These are phyloP conservation scores for Penicillium fuscoglaucum DNA, from an alignment of 2,329 filamentous ascomycete species.

Conservation along the genomic window DNA sequence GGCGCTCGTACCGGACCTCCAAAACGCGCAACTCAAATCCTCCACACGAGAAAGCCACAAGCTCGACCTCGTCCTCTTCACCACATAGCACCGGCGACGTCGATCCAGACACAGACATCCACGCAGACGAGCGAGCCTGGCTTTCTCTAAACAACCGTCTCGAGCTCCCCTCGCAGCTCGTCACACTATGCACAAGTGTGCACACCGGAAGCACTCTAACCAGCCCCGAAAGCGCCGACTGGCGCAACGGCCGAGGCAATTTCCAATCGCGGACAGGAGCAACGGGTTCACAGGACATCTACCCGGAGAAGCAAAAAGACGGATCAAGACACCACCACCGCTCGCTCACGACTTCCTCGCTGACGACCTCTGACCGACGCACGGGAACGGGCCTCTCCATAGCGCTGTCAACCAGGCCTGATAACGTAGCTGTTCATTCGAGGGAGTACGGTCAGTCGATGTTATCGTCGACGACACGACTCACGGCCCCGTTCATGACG, in stretches of 20 bases:
- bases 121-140: slow-evolving; percentile 41
- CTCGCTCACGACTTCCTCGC: slow-evolving; percentile 36
- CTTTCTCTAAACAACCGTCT: slow-evolving; percentile 41
- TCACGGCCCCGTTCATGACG: slow-evolving; percentile 19
- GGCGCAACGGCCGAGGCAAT: neutral
- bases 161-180: slow-evolving; percentile 38
- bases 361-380: slow-evolving; percentile 19
- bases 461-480: slow-evolving; percentile 12
- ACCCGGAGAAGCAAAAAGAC: neutral
- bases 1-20: slow-evolving; percentile 30
- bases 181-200: slow-evolving; percentile 19
- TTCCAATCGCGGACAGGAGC: slow-evolving; percentile 13
- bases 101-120: slow-evolving; percentile 13
- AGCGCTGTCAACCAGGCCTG: slow-evolving; percentile 22
- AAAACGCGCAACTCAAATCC: slow-evolving; percentile 15
- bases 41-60: slow-evolving; percentile 19
- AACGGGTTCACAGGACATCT: slow-evolving; percentile 1
- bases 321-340: slow-evolving; percentile 33
- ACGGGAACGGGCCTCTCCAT: slow-evolving; percentile 17
- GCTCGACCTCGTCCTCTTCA: slow-evolving; percentile 29
- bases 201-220: slow-evolving; percentile 8
- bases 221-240: slow-evolving; percentile 12
- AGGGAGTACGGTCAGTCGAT: slow-evolving; percentile 5
- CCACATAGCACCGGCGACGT: slow-evolving; percentile 25
- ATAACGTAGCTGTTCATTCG: slow-evolving; percentile 4